Base-by-base conservation (phyloP, 805 yeast species). In the Millerago galiae region DNA sequence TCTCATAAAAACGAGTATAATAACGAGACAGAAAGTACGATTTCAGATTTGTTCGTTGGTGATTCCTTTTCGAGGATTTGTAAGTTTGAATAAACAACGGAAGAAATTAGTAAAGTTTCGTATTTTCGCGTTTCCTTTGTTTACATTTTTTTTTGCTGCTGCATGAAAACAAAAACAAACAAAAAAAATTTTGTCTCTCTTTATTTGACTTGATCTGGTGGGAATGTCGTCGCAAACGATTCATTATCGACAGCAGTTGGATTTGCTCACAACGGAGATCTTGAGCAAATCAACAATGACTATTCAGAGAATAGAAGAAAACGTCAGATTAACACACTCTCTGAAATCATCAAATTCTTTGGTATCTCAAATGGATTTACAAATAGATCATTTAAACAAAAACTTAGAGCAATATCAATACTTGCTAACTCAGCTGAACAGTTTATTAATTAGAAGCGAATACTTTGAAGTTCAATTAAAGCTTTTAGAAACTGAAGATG, bases 401-500 rank as follows among this genome's bases (percentile, higher is more conserved):
- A 53, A 52, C 26, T 39, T 58, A 28, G 45, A 38, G 57, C 51
- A 51, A 62, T 65, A 44, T 53, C 57, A 49, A 54, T 53, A 25
- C 59, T 52, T 42, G 16, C 44, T 59, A 5, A 35, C 60, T 4
- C 57, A 58, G 33, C 31, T 60, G 44, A 59, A 60, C 36, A 48
- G 59, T 2, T 40, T 60, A 18, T 37, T 52, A 15, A 36, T 61
- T n/a, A 46, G 62, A 37, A 51, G 57, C 9, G 63, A 59, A 43
- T 60, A 52, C 38, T 54, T 59, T 25, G 65, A 60, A 38, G 50
- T 58, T 0, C 65, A 61, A 34, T 37, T 60, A 28, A 51, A 48
- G 18, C 46, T 53, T 31, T 43, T 58, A 3, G 64, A 60, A 28
- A 47, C 51, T n/a, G 43, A 49, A 15, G 35, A 45, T 42, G 17